Evolutionary conservation across 345 rosid species (phyloP).

Genomic region (Moricandia moricandioides): DNA sequence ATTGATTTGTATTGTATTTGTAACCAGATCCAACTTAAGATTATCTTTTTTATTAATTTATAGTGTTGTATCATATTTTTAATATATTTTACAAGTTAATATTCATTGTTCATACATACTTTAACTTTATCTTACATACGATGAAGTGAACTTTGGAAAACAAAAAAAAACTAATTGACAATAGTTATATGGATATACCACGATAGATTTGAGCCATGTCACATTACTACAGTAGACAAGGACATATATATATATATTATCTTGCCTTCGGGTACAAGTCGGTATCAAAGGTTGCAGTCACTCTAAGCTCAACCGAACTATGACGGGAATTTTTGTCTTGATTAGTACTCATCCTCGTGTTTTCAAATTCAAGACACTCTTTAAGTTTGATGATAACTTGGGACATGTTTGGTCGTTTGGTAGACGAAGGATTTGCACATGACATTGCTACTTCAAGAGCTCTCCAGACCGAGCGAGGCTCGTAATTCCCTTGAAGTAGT

Average conservation of each 20-base stretch:
- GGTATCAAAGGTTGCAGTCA: slow-evolving; percentile 21
- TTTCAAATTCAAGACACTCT: slow-evolving; percentile 32
- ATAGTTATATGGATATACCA: not conserved
- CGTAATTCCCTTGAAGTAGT: slow-evolving; percentile 35
- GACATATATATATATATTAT: not conserved
- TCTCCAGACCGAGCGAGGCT: slow-evolving; percentile 39
- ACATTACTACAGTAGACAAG: not conserved
- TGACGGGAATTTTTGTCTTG: slow-evolving; percentile 2
- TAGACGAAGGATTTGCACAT: slow-evolving; percentile 29
- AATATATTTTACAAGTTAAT: not conserved
- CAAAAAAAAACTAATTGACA: no score
- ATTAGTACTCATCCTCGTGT: not conserved
- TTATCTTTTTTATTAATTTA: no score
- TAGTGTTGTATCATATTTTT: no score
- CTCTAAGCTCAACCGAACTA: not conserved
- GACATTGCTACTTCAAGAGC: slow-evolving; percentile 47
- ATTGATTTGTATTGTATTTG: no score
- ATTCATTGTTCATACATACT: not conserved
- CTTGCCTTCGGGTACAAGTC: slow-evolving; percentile 14
- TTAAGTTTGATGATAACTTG: slow-evolving; percentile 32
- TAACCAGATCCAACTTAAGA: no score
- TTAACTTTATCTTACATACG: not conserved
- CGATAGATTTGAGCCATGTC: not conserved
- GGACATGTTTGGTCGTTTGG: slow-evolving; percentile 44
- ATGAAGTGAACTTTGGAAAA: no score